Percentiles rank a stretch among this genome's conserved stretches.
Conservation (phyloP, 345 rosid species). For the Limnanthes douglasii region DNA sequence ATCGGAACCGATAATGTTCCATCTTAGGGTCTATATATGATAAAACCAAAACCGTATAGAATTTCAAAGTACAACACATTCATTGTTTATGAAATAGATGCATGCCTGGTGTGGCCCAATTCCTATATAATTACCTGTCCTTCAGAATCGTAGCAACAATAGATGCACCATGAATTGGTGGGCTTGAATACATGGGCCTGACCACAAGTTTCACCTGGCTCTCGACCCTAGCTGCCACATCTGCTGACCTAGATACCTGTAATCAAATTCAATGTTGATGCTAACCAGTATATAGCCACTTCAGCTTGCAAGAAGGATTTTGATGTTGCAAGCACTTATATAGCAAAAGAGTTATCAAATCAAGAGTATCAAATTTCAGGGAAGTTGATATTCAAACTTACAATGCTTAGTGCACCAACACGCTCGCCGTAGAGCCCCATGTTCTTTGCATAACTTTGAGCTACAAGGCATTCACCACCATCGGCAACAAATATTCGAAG, state of each 20-base stretch:
- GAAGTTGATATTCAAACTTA: constrained; percentile 21
- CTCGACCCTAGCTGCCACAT: constrained; percentile 60
- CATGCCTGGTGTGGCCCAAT: too few species aligned
- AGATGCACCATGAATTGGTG: constrained; percentile 88
- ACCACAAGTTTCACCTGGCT: constrained; percentile 84
- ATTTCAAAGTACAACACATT: not conserved
- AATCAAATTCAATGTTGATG: too few species aligned
- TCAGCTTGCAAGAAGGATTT: too few species aligned
- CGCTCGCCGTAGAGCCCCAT: constrained; percentile 94
- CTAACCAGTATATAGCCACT: too few species aligned
- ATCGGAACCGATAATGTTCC: not conserved
- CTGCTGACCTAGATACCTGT: constrained; percentile 82
- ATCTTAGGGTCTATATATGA: not conserved
- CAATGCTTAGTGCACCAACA: constrained; percentile 95
- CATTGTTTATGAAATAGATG: too few species aligned
- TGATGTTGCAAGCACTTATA: too few species aligned
- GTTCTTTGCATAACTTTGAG: constrained; percentile 91
- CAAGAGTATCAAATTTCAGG: not conserved
- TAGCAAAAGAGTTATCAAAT: too few species aligned
- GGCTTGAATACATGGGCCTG: constrained; percentile 86
- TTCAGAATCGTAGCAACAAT: constrained; percentile 62
- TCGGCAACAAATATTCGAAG: constrained; percentile 76
- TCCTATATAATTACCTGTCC: constrained; percentile 56
- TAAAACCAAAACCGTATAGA: not conserved
- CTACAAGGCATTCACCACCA: constrained; percentile 74